phyloP scores from a whole-genome alignment of 1,139 yeast species.

The Candida frijolesensis region DNA sequence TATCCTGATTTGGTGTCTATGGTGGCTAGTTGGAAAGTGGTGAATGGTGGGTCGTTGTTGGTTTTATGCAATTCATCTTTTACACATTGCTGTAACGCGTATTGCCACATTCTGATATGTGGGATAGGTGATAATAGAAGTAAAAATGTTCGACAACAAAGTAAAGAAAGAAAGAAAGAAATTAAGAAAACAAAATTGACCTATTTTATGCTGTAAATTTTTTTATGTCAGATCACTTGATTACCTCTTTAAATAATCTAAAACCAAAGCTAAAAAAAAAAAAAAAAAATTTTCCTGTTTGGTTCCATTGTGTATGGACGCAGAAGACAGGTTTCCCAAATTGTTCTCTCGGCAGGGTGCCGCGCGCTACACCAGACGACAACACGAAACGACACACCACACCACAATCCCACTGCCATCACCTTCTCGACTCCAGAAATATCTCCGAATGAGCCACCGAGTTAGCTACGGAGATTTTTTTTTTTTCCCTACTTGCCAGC shows the following conservation, averaged over 20 bases:
- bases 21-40: slow-evolving; percentile 70
- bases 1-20: slow-evolving; percentile 52
- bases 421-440: background rate
- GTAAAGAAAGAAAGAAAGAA: background rate
- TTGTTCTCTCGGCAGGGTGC: background rate
- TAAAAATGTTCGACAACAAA: background rate
- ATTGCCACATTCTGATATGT: background rate
- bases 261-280: background rate
- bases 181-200: background rate
- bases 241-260: background rate
- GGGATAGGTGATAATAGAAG: background rate
- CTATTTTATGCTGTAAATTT: background rate
- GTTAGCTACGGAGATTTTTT: too few species aligned
- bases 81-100: slow-evolving; percentile 10
- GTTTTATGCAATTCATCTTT: slow-evolving; percentile 14
- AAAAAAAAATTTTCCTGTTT: background rate
- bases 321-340: slow-evolving; percentile 7
- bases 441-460: too few species aligned
- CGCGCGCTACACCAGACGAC: background rate
- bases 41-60: slow-evolving; percentile 44
- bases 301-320: background rate
- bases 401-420: background rate
- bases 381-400: background rate
- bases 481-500: background rate
- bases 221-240: slow-evolving; percentile 1